phyloP scores from a whole-genome alignment of 192 early-diverging fungal genomes.

The Chytriomyces confervae region DNA sequence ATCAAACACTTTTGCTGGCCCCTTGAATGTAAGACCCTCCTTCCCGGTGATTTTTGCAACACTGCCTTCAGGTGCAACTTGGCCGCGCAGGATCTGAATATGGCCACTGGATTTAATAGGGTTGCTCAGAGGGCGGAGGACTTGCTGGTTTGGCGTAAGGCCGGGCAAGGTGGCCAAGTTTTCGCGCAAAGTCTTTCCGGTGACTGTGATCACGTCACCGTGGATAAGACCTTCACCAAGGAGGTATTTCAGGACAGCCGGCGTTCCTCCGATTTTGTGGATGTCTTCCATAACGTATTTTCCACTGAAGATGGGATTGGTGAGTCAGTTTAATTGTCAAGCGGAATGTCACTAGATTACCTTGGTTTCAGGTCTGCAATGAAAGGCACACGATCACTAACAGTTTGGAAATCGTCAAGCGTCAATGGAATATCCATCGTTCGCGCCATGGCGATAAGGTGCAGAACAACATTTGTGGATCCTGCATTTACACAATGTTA shows the following conservation, averaged over 20 bases:
- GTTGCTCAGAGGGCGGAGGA: slow-evolving; percentile 79
- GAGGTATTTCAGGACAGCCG: slow-evolving; percentile 93
- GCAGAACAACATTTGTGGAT: slow-evolving; percentile 97
- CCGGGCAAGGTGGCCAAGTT: slow-evolving; percentile 82
- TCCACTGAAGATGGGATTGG: slow-evolving; percentile 63
- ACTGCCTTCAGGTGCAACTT: slow-evolving; percentile 92
- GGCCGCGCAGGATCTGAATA: slow-evolving; percentile 92
- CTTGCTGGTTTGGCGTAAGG: slow-evolving; percentile 81
- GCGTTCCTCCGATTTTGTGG: slow-evolving; percentile 90
- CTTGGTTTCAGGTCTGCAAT: slow-evolving; percentile 97
- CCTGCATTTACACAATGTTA: slow-evolving; percentile 44
- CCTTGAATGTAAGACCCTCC: slow-evolving; percentile 90
- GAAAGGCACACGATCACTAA: slow-evolving; percentile 89
- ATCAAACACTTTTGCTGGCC: slow-evolving; percentile 90
- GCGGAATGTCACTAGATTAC: slow-evolving; percentile 25
- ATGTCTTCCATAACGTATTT: slow-evolving; percentile 99
- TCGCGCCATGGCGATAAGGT: slow-evolving; percentile 89
- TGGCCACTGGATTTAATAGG: slow-evolving; percentile 97
- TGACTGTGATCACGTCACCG: slow-evolving; percentile 92
- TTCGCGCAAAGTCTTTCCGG: slow-evolving; percentile 95
- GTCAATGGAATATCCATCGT: slow-evolving; percentile 81
- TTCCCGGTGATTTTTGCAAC: slow-evolving; percentile 99
- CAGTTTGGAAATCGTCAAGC: slow-evolving; percentile 93
- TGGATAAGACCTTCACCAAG: slow-evolving; percentile 82
- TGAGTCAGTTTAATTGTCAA: not conserved